Evolutionary conservation across 202 grass and related monocot genomes (phyloP), one percentile per base, ranked within the genome.

Genomic region (Brachypodium distachyon): DNA sequence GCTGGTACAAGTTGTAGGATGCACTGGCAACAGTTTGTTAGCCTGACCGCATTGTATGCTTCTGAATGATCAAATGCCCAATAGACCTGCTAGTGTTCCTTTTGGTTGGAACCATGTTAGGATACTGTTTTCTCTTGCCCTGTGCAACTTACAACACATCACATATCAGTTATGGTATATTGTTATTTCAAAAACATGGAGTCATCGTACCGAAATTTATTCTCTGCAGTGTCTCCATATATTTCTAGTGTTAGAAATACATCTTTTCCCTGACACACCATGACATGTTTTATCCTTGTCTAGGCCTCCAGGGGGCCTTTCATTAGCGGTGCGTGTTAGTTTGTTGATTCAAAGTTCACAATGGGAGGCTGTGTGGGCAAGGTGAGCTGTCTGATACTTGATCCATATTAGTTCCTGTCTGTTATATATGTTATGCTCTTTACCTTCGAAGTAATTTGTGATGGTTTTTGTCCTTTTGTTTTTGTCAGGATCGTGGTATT

Each of bases 291-390:
- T 74, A 14, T 4, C 22, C 31, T 57, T 81, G 2, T 75, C 14
- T 23, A 55, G 65, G 65, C 65, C 42, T 69, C 3, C 42, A 69
- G 55, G 70, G 13, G 66, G 17, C 7, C 23, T 69, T 84, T 63
- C 25, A 25, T 48, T 80, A 12, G 14, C 37, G 51, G 27, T 55
- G 68, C 22, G 60, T 52, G 48, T 16, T 46, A 13, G 50, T 55
- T 39, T 36, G 73, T 33, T 32, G 26, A 60, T 52, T 68, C 19
- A n/a, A 33, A 84, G 54, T 22, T 75, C 39, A 0, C 12, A 57
- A 86, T 86, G 83, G 83, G 83, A 63, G 22, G 88, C 75, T 90
- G 88, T 79, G 47, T 66, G 12, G 69, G 79, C 32, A 90, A 83
- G 83, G 88, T 90, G 40, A 80, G 78, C 61, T 50, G 77, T 78